Evolutionary conservation across 768 basidiomycete genomes (phyloP), one percentile per base, ranked within the genome.

Genomic region (Cystobasidium tubakii): DNA sequence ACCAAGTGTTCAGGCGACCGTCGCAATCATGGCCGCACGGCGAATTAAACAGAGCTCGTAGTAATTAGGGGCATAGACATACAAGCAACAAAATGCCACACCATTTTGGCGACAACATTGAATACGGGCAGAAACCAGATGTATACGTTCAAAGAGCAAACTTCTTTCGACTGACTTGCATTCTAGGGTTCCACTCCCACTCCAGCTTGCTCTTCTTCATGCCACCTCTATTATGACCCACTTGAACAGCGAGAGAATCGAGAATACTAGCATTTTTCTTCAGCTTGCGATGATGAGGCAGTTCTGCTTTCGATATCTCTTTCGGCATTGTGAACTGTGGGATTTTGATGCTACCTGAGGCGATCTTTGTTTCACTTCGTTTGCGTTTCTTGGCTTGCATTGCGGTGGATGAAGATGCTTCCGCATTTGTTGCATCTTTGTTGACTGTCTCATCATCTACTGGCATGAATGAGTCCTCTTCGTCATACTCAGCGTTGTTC

Each of bases 171-270:
- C 89, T 89, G 1, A 90, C 90, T 82, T 98, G 92, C 80, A 97
- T 84, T 83, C 93, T 90, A n/a, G 95, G 89, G 74, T 85, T 84
- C 92, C 92, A 96, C 63, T 91, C 82, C 76, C 86, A 88, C 80
- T 92, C 89, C 76, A 91, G 90, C 74, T 87, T 85, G 76, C 27
- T 53, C 60, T 77, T 77, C 25, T 76, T 62, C 19, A 76, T 74
- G 2, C 78, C 78, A 10, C 78, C 78, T 50, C 77, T 76, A 15
- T 76, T 76, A 55, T 75, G 69, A 15, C 76, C 78, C 4, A 78
- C 78, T 31, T 74, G 75, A 29, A 69, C 44, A 23, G 31, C 36
- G 66, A 74, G 44, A 21, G 50, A 54, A 46, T 74, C 73, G 4
- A 74, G 42, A 29, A 74, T 69, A 34, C 70, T 73, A 23, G 73